Percentiles rank a stretch among this genome's conserved stretches.
phyloP scores from a whole-genome alignment of 1,284 basidiomycete genomes.

The Apiotrichum akiyoshidainum region DNA sequence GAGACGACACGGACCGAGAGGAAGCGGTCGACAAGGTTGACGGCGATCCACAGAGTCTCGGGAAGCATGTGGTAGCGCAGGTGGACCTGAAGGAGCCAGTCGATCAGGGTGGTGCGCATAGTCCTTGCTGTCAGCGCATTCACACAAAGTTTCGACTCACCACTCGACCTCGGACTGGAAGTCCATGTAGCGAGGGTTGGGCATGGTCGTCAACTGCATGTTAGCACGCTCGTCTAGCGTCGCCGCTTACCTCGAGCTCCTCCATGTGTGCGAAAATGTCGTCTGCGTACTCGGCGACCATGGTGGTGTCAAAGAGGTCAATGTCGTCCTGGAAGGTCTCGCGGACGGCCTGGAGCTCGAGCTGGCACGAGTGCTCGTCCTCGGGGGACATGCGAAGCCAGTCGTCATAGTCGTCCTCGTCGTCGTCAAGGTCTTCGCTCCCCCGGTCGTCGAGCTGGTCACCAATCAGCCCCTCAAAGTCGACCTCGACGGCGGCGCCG shows the following conservation, averaged over 20 bases:
- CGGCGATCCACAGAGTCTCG: slow-evolving; percentile 65
- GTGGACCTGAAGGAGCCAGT: slow-evolving; percentile 63
- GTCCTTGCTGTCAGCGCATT: slow-evolving; percentile 41
- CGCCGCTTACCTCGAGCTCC: slow-evolving; percentile 69
- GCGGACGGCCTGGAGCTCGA: slow-evolving; percentile 45
- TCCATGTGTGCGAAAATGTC: slow-evolving; percentile 98
- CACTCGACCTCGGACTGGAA: slow-evolving; percentile 93
- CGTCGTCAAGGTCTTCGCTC: slow-evolving; percentile 30
- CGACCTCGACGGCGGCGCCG: slow-evolving; percentile 15
- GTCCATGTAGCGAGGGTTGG: slow-evolving; percentile 89
- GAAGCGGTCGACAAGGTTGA: slow-evolving; percentile 66
- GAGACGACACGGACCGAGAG: slow-evolving; percentile 61
- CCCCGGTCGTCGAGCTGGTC: slow-evolving; percentile 12
- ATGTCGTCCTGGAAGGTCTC: slow-evolving; percentile 63
- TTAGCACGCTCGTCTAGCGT: not conserved
- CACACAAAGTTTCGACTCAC: slow-evolving; percentile 50
- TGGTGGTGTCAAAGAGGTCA: slow-evolving; percentile 85
- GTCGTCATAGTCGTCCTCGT: slow-evolving; percentile 58
- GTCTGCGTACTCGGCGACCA: slow-evolving; percentile 97
- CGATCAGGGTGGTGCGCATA: slow-evolving; percentile 57
- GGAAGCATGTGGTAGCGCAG: slow-evolving; percentile 65
- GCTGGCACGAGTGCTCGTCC: slow-evolving; percentile 35
- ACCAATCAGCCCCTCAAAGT: not conserved
- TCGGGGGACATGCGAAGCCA: slow-evolving; percentile 61
- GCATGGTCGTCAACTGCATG: slow-evolving; percentile 76